Evolutionary conservation across 306 rosid species (phyloP).

Genomic region (Rosa rugosa): DNA sequence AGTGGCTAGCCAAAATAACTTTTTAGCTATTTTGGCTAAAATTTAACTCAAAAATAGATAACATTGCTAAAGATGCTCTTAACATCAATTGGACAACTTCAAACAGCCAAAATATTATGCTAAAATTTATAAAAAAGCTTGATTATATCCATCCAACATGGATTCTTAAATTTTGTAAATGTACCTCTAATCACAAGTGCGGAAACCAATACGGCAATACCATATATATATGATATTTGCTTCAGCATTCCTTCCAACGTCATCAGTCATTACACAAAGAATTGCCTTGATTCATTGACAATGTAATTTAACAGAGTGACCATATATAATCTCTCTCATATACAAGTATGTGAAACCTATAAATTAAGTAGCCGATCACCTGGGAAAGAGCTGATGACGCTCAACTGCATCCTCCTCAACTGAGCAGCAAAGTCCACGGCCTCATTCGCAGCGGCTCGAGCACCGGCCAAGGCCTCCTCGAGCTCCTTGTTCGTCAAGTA

Average conservation of each 20-base stretch:
- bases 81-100: too few relatives aligned
- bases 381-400: conserved; percentile 45
- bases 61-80: too few relatives aligned
- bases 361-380: background rate
- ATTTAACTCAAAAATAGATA: too few relatives aligned
- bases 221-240: background rate
- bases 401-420: conserved; percentile 49
- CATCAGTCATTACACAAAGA: background rate
- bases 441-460: conserved; percentile 45
- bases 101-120: too few relatives aligned
- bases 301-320: background rate
- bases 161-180: too few relatives aligned
- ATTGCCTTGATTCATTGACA: background rate
- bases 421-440: conserved; percentile 48
- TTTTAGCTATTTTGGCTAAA: too few relatives aligned
- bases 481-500: conserved; percentile 56
- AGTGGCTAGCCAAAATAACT: too few relatives aligned
- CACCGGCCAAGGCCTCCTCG: conserved; percentile 42
- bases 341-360: background rate
- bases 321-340: too few relatives aligned
- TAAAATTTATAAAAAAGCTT: too few relatives aligned
- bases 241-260: background rate
- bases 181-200: background rate
- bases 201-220: too few relatives aligned
- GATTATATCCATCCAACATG: too few relatives aligned